Conservation (phyloP, 1,284 basidiomycete species). For the Moesziomyces antarcticus region DNA sequence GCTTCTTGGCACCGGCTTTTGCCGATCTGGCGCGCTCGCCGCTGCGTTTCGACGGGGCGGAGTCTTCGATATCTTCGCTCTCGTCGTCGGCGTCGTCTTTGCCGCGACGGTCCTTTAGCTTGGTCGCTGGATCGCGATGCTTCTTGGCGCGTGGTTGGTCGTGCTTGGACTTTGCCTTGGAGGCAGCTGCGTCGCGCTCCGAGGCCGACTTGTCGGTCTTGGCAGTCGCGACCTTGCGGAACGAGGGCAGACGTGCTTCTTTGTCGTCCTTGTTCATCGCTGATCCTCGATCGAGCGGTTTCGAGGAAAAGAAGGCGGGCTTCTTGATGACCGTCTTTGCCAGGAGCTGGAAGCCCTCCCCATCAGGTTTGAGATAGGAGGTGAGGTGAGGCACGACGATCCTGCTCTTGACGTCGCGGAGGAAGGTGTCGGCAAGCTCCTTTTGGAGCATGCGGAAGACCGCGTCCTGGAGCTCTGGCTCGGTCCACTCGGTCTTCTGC, state of each 20-base stretch:
- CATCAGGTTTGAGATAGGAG: slow-evolving; percentile 71
- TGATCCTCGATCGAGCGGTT: neutral
- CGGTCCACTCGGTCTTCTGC: slow-evolving; percentile 72
- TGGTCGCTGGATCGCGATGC: slow-evolving; percentile 3
- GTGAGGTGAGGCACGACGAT: slow-evolving; percentile 75
- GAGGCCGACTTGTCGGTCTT: slow-evolving; percentile 13
- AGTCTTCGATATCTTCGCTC: slow-evolving; percentile 6
- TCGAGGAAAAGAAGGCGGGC: neutral
- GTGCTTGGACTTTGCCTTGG: slow-evolving; percentile 16
- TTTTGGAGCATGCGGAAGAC: slow-evolving; percentile 75
- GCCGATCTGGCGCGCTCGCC: slow-evolving; percentile 8
- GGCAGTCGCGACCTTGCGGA: slow-evolving; percentile 32
- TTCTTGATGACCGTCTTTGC: slow-evolving; percentile 27
- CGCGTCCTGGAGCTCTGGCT: slow-evolving; percentile 74
- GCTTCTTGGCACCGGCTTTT: slow-evolving; percentile 20
- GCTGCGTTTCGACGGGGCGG: neutral
- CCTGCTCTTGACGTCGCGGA: slow-evolving; percentile 78
- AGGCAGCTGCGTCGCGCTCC: neutral
- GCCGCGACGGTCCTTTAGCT: slow-evolving; percentile 6
- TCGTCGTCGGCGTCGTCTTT: slow-evolving; percentile 23
- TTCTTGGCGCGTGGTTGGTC: slow-evolving; percentile 3
- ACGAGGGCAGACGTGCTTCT: slow-evolving; percentile 42
- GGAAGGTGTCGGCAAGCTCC: slow-evolving; percentile 75
- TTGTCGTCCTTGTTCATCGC: slow-evolving; percentile 1
- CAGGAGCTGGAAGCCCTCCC: slow-evolving; percentile 67